phyloP scores from a whole-genome alignment of 495 filamentous ascomycete species.

The Neurospora discreta region DNA sequence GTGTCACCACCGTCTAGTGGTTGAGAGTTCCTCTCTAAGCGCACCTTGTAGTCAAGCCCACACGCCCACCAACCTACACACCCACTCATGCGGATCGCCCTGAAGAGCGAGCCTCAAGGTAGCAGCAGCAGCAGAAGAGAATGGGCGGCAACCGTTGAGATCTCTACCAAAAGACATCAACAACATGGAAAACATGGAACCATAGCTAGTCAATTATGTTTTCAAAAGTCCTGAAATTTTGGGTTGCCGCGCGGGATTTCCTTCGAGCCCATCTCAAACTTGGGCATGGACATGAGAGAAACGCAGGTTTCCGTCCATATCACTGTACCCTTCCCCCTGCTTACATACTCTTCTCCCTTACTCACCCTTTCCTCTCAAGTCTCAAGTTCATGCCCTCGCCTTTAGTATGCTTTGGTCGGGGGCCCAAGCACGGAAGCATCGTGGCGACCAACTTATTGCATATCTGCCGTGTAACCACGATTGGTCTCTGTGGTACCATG shows the following conservation, averaged over 20 bases:
- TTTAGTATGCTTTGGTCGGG: background rate
- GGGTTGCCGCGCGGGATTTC: background rate
- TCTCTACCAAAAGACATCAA: background rate
- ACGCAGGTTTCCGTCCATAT: background rate
- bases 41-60: background rate
- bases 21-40: background rate
- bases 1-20: background rate
- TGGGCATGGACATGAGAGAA: background rate
- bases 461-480: background rate
- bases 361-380: background rate
- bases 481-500: background rate
- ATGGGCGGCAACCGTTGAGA: background rate
- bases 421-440: background rate
- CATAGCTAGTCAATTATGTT: background rate
- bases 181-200: background rate
- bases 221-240: background rate
- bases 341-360: background rate
- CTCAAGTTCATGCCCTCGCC: background rate
- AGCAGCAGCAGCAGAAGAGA: background rate
- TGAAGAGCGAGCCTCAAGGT: background rate
- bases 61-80: background rate
- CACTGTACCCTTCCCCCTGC: background rate
- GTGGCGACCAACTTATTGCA: background rate
- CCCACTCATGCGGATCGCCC: background rate
- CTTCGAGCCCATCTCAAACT: background rate